Percentiles rank a stretch among this genome's conserved stretches.
phyloP scores from a whole-genome alignment of 805 yeast species.

The Zygoascus ofunaensis region DNA sequence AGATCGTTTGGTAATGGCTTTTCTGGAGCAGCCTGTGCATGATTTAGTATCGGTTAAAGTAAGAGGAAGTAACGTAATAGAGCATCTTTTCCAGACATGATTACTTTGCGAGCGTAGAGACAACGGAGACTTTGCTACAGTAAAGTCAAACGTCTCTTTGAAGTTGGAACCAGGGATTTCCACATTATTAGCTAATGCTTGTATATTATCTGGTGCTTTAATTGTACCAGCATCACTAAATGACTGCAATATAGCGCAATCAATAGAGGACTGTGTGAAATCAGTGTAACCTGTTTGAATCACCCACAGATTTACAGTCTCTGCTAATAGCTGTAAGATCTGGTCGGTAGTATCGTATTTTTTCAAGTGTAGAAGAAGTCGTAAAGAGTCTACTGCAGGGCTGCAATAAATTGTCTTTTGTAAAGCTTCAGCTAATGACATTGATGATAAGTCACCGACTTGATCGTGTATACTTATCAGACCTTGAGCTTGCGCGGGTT shows the following conservation, averaged over 20 bases:
- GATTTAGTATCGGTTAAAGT: conserved; percentile 18
- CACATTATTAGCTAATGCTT: neutral
- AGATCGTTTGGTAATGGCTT: conserved; percentile 11
- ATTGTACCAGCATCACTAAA: conserved; percentile 6
- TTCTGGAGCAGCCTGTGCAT: conserved; percentile 24
- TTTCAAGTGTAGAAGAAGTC: conserved; percentile 10
- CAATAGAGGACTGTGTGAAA: conserved; percentile 6
- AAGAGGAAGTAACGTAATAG: conserved; percentile 28
- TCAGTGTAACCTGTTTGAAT: neutral
- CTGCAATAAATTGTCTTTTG: neutral
- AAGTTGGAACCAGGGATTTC: neutral
- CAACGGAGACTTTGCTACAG: neutral
- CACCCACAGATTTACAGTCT: conserved; percentile 5
- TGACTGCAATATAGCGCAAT: conserved; percentile 13
- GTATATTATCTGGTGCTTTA: neutral
- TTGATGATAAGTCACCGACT: no score
- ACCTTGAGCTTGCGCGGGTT: neutral
- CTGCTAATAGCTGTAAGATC: conserved; percentile 7
- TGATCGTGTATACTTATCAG: neutral
- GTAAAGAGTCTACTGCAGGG: conserved; percentile 6
- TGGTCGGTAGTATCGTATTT: neutral
- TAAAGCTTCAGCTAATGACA: neutral
- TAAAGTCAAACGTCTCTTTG: neutral
- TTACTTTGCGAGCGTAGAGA: conserved; percentile 17
- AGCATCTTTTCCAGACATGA: conserved; percentile 30